These are phyloP conservation scores for Sporothrix variecibatus DNA, from an alignment of 2,329 filamentous ascomycete genomes.

Conservation along the genomic window DNA sequence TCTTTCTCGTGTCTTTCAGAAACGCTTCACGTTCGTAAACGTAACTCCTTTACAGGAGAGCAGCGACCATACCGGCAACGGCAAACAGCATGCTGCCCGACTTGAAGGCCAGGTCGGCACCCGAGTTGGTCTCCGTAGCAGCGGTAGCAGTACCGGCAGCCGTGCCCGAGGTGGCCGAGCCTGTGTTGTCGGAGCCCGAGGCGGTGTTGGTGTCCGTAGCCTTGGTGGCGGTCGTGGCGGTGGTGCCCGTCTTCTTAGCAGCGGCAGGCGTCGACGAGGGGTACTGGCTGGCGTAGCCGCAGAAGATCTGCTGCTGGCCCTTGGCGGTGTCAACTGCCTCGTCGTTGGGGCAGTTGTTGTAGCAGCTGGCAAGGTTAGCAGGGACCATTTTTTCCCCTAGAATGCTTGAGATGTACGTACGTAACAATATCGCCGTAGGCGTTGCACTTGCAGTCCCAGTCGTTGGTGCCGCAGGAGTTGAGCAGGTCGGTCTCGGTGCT, in stretches of 20 bases:
- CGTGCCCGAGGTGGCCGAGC: constrained; percentile 19
- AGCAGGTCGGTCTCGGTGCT: constrained; percentile 43
- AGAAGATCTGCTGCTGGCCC: constrained; percentile 47
- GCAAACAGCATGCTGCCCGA: constrained; percentile 38
- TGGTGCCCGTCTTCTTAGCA: constrained; percentile 32
- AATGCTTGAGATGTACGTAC: constrained; percentile 39
- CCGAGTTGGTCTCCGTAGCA: constrained; percentile 32
- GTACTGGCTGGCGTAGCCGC: constrained; percentile 49
- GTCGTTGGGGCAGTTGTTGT: constrained; percentile 56
- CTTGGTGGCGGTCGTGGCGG: constrained; percentile 32
- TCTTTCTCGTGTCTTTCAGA: not conserved
- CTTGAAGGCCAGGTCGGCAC: constrained; percentile 36
- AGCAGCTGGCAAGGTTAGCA: constrained; percentile 45
- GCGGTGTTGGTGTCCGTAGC: constrained; percentile 3
- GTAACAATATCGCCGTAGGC: constrained; percentile 49
- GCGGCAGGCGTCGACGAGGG: constrained; percentile 38
- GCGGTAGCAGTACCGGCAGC: constrained; percentile 23
- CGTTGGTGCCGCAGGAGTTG: constrained; percentile 41
- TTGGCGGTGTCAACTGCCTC: constrained; percentile 39
- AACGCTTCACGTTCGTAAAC: not conserved
- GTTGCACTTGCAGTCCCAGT: constrained; percentile 52
- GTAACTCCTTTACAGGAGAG: constrained; percentile 35
- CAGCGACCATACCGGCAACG: constrained; percentile 39
- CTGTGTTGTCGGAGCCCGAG: constrained; percentile 31
- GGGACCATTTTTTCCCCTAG: not conserved